Conservation (phyloP, 129 eudicot genomes). For the Heracleum sosnowskyi region DNA sequence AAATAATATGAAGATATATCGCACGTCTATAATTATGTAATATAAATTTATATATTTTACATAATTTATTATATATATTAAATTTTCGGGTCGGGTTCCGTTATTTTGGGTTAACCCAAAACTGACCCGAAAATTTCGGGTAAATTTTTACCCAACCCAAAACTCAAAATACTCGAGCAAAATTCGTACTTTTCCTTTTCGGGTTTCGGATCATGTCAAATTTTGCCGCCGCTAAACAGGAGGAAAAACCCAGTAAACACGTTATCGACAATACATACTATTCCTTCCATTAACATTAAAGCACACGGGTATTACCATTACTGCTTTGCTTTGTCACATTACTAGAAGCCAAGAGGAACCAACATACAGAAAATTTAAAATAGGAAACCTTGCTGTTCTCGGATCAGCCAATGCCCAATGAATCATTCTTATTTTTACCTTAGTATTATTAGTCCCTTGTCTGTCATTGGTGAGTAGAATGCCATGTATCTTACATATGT, state of each 20-base stretch:
- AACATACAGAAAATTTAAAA: not conserved
- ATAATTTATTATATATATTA: too few species aligned
- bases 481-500: not conserved
- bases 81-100: too few species aligned
- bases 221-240: not conserved
- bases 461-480: not conserved
- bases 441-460: not conserved
- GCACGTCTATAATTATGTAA: too few species aligned
- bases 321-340: not conserved
- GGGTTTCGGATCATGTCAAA: too few species aligned
- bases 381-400: not conserved
- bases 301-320: not conserved
- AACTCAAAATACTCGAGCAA: too few species aligned
- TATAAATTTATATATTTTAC: too few species aligned
- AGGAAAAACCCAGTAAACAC: not conserved
- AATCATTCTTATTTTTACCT: not conserved
- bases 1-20: too few species aligned
- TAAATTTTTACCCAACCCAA: too few species aligned
- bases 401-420: slow-evolving; percentile 11
- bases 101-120: too few species aligned
- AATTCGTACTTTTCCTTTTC: too few species aligned
- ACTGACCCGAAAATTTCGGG: too few species aligned
- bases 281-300: not conserved
- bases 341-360: not conserved
- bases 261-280: not conserved